Evolutionary conservation across 345 rosid species (phyloP), one percentile per base, ranked within the genome.

Genomic region (Eucalyptus marginata): DNA sequence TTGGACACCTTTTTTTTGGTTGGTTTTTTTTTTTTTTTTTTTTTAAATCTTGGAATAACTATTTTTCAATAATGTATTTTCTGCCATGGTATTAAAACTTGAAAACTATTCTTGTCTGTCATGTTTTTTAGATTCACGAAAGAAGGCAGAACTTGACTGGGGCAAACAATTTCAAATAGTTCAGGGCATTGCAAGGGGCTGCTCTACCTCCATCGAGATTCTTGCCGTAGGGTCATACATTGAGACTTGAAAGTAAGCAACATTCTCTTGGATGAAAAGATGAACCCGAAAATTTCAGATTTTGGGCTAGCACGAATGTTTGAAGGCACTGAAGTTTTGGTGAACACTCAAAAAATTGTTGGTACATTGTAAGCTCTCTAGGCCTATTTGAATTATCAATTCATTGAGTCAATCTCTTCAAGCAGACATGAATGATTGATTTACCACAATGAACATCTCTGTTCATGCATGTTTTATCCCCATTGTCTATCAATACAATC

Each of bases 241-340:
- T 84, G 93, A 43, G 94, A 93, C 86, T 79, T 92, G 14, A 93
- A 92, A 64, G 59, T 88, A 6, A 90, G 92, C 83, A 91, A 93
- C 76, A 76, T 91, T 87, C 87, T 91, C 16, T 86, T 92, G 22
- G 93, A 93, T 86, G 90, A 29, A 6, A 89, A 88, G 7, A 86
- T 92, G 93, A 91, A 90, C 43, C 92, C 92, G 2, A 93, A 88
- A 88, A 92, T 91, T n/a, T 93, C 93, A 8, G 94, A 93, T 80
- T 93, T 93, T 88, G 93, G 94, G 10, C 79, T 89, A 66, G 93
- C 94, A 16, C 89, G 90, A 29, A 89, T 91, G 25, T 92, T 91
- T n/a, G 84, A 79, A 15, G 89, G 79, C 29, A 89, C 89, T 16
- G 64, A 58, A 76, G 87, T 76, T 56, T 71, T 40, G 44, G 66